A percentile compares a stretch with the other conserved stretches of the same genome.
Evolutionary conservation across 176 grass and related monocot species (phyloP).

Genomic region (Eleusine coracana): DNA sequence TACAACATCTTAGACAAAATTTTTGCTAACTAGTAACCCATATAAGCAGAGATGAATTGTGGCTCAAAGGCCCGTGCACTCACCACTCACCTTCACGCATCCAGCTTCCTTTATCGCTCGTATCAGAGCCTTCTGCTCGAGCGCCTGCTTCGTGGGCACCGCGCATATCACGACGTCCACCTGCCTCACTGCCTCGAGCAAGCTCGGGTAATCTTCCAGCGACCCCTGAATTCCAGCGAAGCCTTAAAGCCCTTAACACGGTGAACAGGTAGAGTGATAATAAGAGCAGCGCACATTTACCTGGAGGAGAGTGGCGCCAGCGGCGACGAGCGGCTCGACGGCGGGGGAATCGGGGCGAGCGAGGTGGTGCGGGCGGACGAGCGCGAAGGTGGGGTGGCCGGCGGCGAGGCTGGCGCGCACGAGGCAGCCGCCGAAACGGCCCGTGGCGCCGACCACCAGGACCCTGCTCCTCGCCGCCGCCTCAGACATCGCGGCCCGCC

Average conservation of each 20-base stretch:
- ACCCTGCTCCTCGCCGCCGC: conserved; percentile 61
- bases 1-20: neutral
- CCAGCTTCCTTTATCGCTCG: conserved; percentile 83
- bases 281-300: conserved; percentile 31
- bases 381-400: conserved; percentile 64
- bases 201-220: conserved; percentile 68
- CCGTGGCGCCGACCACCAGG: conserved; percentile 81
- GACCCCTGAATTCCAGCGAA: conserved; percentile 52
- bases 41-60: neutral
- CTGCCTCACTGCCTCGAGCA: conserved; percentile 68
- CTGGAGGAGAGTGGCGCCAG: conserved; percentile 69
- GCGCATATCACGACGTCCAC: conserved; percentile 86
- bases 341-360: conserved; percentile 10
- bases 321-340: conserved; percentile 54
- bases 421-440: conserved; percentile 59
- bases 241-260: no score
- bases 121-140: conserved; percentile 76
- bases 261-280: neutral
- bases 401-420: conserved; percentile 66
- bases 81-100: conserved; percentile 71
- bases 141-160: conserved; percentile 67
- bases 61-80: neutral
- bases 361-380: conserved; percentile 67
- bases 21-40: neutral
- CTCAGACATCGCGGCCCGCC: conserved; percentile 38